Evolutionary conservation across 2,329 filamentous ascomycete species (phyloP).

Genomic region (Ustulina deusta): DNA sequence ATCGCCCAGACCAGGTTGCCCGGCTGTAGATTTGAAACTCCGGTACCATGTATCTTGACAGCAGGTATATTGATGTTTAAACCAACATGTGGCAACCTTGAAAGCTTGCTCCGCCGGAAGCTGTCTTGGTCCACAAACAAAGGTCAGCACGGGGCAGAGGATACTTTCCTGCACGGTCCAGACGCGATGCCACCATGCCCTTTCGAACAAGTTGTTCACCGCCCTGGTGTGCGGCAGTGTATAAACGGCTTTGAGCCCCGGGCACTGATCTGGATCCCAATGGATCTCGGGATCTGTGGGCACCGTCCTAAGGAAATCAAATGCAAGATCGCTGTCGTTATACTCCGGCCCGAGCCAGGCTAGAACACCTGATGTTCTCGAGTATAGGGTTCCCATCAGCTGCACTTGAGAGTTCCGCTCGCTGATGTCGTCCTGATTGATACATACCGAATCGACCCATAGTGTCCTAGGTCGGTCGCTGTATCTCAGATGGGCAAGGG

Average conservation of each 20-base stretch:
- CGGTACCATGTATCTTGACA: slow-evolving; percentile 4
- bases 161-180: neutral
- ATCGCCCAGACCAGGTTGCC: neutral
- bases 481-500: neutral
- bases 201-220: neutral
- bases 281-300: neutral
- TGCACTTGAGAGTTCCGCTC: neutral
- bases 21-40: neutral
- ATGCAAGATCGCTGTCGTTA: neutral
- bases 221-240: neutral
- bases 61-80: neutral
- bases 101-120: neutral
- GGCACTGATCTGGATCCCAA: neutral
- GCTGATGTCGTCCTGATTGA: neutral
- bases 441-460: neutral
- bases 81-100: neutral
- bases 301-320: neutral
- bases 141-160: neutral
- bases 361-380: neutral
- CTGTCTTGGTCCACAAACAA: neutral
- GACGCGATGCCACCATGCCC: slow-evolving; percentile 1
- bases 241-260: neutral
- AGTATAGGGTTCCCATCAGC: slow-evolving; percentile 2
- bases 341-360: slow-evolving; percentile 2
- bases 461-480: neutral